phyloP scores from a whole-genome alignment of 805 yeast genomes.

The Barnettozyma pratensis region DNA sequence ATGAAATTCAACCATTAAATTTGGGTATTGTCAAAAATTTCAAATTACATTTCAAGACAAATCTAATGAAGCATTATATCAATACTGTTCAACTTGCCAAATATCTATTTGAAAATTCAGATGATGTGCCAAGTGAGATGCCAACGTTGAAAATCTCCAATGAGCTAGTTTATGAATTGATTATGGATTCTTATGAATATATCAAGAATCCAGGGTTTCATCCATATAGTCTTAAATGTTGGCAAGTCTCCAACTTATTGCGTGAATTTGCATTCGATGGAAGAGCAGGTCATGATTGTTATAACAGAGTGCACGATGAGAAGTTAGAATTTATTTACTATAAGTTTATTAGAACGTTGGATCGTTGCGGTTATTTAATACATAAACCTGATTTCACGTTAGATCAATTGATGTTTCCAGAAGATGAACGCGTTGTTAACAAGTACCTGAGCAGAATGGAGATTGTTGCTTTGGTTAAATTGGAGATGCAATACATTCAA shows the following conservation, averaged over 20 bases:
- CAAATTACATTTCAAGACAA: conserved; percentile 23
- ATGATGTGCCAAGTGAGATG: neutral
- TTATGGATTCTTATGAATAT: conserved; percentile 1
- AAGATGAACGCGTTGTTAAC: conserved; percentile 30
- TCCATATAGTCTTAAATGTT: conserved; percentile 5
- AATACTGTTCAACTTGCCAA: neutral
- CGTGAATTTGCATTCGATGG: neutral
- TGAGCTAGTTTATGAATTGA: conserved; percentile 4
- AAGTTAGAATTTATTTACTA: conserved; percentile 8
- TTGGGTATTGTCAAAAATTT: conserved; percentile 30
- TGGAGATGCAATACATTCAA: conserved; percentile 4
- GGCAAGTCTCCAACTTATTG: conserved; percentile 4
- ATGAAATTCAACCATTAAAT: conserved; percentile 28
- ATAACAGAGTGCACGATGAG: neutral
- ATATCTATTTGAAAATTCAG: neutral
- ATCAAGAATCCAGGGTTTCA: neutral
- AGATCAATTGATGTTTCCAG: conserved; percentile 32
- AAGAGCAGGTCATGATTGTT: neutral
- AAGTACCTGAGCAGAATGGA: conserved; percentile 31
- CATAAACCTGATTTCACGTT: conserved; percentile 15
- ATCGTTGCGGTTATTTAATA: conserved; percentile 4
- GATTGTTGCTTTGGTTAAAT: conserved; percentile 20
- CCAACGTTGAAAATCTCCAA: neutral
- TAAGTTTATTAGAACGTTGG: conserved; percentile 9
- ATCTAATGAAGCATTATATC: conserved; percentile 14